Evolutionary conservation across 2,329 filamentous ascomycete genomes (phyloP).

Genomic region (Macrophomina pseudophaseolina): DNA sequence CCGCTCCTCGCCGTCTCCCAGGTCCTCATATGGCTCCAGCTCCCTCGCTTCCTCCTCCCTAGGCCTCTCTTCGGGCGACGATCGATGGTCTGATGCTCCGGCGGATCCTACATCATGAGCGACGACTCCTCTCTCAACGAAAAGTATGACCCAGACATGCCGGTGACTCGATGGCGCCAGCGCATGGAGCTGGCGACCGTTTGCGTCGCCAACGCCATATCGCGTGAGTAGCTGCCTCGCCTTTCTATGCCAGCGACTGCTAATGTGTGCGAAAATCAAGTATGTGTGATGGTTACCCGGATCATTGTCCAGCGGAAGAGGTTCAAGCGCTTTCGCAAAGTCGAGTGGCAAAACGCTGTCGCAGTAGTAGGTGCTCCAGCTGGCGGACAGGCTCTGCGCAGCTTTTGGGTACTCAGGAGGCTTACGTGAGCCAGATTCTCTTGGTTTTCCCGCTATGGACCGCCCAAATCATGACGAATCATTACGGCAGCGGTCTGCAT

Average conservation of each 20-base stretch:
- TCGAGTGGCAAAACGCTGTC: constrained; percentile 3
- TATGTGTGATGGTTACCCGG: constrained; percentile 15
- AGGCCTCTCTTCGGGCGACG: constrained; percentile 12
- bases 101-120: constrained; percentile 20
- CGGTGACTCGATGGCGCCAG: constrained; percentile 21
- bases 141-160: constrained; percentile 20
- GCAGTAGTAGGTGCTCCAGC: constrained; percentile 13
- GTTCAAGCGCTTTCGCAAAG: constrained; percentile 26
- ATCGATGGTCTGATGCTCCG: constrained; percentile 3
- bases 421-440: constrained; percentile 5
- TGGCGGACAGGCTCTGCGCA: neutral
- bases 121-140: constrained; percentile 16
- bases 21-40: constrained; percentile 20
- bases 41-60: constrained; percentile 5
- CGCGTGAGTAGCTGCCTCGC: neutral
- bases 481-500: constrained; percentile 23
- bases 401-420: neutral
- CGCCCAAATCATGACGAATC: constrained; percentile 21
- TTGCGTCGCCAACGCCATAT: constrained; percentile 22
- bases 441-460: constrained; percentile 23
- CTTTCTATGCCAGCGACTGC: neutral
- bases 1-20: constrained; percentile 1
- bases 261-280: neutral
- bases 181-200: constrained; percentile 24
- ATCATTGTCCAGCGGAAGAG: constrained; percentile 24